Evolutionary conservation across 768 basidiomycete genomes (phyloP), one percentile per base, ranked within the genome.

Genomic region (Amanita rubescens): DNA sequence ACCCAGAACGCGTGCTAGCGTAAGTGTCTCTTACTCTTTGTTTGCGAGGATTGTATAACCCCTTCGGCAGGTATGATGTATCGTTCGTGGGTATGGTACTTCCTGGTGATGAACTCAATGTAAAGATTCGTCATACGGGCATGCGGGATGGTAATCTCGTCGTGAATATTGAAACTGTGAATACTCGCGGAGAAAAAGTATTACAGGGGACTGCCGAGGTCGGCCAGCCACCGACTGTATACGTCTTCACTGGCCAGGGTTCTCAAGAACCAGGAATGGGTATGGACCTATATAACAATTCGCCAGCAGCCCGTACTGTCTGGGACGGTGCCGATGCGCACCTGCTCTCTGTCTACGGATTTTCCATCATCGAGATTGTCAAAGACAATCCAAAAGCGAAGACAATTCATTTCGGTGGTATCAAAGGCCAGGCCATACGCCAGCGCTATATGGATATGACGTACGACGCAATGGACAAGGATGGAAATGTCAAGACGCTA

Each of bases 361-460:
- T 99, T 76, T 97, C 95, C 4, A 98, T 99, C 66, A 76, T 97
- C 63, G 94, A 99, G 67, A 96, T 99, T 60, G 95, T 99, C 70
- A 95, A 94, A 74, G 88, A 94, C 67, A 97, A 98, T 67, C 94
- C 95, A 17, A 96, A 94, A 77, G 85, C 90, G 70, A 93, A 97
- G 76, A 99, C 94, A 0, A 87, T 99, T 60, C 95, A 99, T 70
- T 99, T 99, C 60, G 96, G 96, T 75, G 96, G 96, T 66, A 90
- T 98, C 70, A 97, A 97, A 73, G 96, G 96, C 37, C 95, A 98
- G 67, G 94, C 86, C 2, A 98, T 98, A 58, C 90, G 96, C 25
- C 90, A 94, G 62, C 85, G 96, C n/a, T 99, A 99, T 73, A 98
- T 98, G 92, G 94, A 94, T 60, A 96, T 99, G 89, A 88, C 90